These are phyloP conservation scores for Quercus agrifolia DNA, from an alignment of 306 rosid genomes.

Conservation along the genomic window DNA sequence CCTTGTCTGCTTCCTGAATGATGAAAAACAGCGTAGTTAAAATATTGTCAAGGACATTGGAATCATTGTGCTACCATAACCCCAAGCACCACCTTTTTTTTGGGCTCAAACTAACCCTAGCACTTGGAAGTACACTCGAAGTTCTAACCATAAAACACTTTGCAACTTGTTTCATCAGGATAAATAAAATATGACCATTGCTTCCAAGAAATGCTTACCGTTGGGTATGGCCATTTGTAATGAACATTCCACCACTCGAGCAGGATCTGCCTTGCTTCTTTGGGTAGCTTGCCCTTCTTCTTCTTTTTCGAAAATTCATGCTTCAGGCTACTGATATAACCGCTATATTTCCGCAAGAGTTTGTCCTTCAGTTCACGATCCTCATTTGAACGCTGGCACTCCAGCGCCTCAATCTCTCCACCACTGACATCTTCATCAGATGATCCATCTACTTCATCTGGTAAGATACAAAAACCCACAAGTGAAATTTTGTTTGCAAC, in stretches of 20 bases:
- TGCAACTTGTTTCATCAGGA: neutral
- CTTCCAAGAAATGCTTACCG: conserved; percentile 35
- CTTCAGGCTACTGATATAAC: conserved; percentile 58
- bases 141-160: neutral
- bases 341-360: conserved; percentile 55
- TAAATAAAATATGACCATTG: neutral
- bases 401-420: conserved; percentile 40
- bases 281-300: conserved; percentile 70
- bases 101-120: too few species aligned
- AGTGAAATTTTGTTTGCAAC: neutral
- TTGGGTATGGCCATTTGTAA: conserved; percentile 84
- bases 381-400: conserved; percentile 19
- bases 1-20: conserved; percentile 65
- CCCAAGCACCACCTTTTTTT: neutral
- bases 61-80: neutral
- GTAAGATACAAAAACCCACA: neutral
- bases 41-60: neutral
- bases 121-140: too few species aligned
- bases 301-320: conserved; percentile 59
- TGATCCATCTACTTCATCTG: conserved; percentile 43
- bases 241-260: conserved; percentile 79
- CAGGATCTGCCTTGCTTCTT: conserved; percentile 60
- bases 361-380: conserved; percentile 59
- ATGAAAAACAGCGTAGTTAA: neutral
- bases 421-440: conserved; percentile 38